phyloP scores from a whole-genome alignment of 2,329 filamentous ascomycete species.

The Plectosphaerella sp. region DNA sequence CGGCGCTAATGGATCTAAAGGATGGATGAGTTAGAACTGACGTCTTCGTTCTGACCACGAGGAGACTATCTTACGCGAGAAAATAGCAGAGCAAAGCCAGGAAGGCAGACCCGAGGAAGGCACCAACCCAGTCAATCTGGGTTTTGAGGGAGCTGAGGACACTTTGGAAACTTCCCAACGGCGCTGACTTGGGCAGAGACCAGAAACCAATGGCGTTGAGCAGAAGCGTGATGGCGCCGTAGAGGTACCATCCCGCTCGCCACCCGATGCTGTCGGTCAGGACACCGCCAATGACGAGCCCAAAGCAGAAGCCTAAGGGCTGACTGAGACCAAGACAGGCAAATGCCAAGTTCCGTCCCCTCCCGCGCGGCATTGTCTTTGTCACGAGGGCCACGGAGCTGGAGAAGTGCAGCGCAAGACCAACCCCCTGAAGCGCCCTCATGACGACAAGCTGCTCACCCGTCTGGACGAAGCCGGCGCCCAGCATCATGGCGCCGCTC shows the following conservation, averaged over 20 bases:
- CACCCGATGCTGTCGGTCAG: conserved; percentile 42
- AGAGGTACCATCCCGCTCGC: conserved; percentile 41
- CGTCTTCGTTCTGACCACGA: background rate
- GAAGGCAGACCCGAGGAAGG: conserved; percentile 37
- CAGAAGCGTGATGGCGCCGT: conserved; percentile 14
- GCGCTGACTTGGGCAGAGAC: conserved; percentile 9
- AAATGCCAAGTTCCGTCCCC: conserved; percentile 34
- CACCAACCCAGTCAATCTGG: conserved; percentile 52
- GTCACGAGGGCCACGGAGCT: conserved; percentile 30
- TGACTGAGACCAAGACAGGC: conserved; percentile 39
- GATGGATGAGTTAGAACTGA: conserved; percentile 13
- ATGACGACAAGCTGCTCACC: conserved; percentile 30
- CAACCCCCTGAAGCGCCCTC: conserved; percentile 34
- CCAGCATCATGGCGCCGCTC: conserved; percentile 20
- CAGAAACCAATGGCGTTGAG: background rate
- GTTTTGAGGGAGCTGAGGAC: conserved; percentile 8
- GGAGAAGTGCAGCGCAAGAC: conserved; percentile 27
- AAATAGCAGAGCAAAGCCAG: conserved; percentile 47
- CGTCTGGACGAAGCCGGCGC: conserved; percentile 34
- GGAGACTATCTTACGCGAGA: conserved; percentile 38
- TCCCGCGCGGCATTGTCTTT: conserved; percentile 21
- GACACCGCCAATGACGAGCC: conserved; percentile 44
- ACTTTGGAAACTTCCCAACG: conserved; percentile 1
- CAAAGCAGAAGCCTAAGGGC: conserved; percentile 44
- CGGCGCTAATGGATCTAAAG: conserved; percentile 26